Conservation (phyloP, 2,329 filamentous ascomycete species). For the Periconia digitata region DNA sequence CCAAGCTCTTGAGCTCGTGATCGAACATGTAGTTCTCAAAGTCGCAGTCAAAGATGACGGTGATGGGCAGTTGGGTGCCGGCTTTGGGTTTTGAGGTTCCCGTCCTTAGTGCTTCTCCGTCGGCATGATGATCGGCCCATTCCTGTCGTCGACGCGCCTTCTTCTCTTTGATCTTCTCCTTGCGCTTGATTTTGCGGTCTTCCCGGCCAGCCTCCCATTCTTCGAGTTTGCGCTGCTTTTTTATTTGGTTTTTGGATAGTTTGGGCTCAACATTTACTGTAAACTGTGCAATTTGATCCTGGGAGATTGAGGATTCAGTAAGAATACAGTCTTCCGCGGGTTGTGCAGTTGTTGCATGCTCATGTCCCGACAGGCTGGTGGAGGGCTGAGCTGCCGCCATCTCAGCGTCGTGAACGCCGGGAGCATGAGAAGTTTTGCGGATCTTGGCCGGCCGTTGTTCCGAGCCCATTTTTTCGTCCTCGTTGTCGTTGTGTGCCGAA, state of each 20-base stretch:
- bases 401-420: too few relatives aligned
- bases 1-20: conserved; percentile 80
- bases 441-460: conserved; percentile 60
- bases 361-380: too few relatives aligned
- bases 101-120: too few relatives aligned
- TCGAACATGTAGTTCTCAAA: conserved; percentile 90
- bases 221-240: conserved; percentile 72
- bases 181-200: conserved; percentile 59
- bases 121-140: conserved; percentile 41
- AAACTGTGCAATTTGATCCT: too few relatives aligned
- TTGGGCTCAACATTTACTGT: conserved; percentile 18
- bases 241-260: conserved; percentile 84
- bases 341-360: too few relatives aligned
- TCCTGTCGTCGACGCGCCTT: conserved; percentile 53
- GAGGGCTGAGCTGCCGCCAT: too few relatives aligned
- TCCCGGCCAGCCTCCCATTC: conserved; percentile 74
- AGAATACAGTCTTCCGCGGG: too few relatives aligned
- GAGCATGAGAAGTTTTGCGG: too few relatives aligned
- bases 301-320: too few relatives aligned
- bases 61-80: conserved; percentile 69
- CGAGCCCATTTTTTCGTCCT: conserved; percentile 55
- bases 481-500: too few relatives aligned
- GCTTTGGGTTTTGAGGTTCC: conserved; percentile 15
- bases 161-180: conserved; percentile 57
- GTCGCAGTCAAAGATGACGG: conserved; percentile 85